A percentile compares a stretch with the other conserved stretches of the same genome.
phyloP scores from a whole-genome alignment of 2,329 filamentous ascomycete genomes.

The Nemania diffusa region DNA sequence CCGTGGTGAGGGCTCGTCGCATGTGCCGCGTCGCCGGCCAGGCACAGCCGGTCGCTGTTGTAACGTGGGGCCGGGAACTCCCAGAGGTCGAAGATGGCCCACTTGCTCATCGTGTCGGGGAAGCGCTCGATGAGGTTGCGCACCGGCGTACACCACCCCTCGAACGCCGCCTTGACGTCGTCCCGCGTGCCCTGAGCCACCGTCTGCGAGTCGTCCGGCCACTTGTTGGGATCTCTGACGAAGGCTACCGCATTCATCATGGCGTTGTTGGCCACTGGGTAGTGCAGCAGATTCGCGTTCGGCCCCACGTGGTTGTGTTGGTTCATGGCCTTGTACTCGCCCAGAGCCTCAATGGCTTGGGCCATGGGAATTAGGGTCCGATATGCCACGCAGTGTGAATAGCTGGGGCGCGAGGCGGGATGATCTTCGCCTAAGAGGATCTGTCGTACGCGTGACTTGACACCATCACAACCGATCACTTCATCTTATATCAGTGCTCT shows the following conservation, averaged over 20 bases:
- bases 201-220: slow-evolving; percentile 37
- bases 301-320: slow-evolving; percentile 41
- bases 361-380: slow-evolving; percentile 62
- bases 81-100: slow-evolving; percentile 43
- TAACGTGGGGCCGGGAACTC: slow-evolving; percentile 40
- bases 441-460: slow-evolving; percentile 59
- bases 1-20: slow-evolving; percentile 42
- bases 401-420: slow-evolving; percentile 54
- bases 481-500: slow-evolving; percentile 47
- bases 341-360: slow-evolving; percentile 56
- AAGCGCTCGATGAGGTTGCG: slow-evolving; percentile 36
- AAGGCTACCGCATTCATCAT: slow-evolving; percentile 42
- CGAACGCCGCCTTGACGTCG: slow-evolving; percentile 37
- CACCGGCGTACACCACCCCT: slow-evolving; percentile 38
- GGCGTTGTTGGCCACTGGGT: slow-evolving; percentile 40
- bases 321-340: slow-evolving; percentile 49
- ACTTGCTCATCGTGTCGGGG: slow-evolving; percentile 41
- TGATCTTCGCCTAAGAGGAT: slow-evolving; percentile 55
- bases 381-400: slow-evolving; percentile 58
- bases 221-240: slow-evolving; percentile 38
- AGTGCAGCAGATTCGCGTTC: slow-evolving; percentile 40
- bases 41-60: slow-evolving; percentile 35
- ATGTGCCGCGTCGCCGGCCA: slow-evolving; percentile 44
- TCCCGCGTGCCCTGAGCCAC: slow-evolving; percentile 29
- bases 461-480: slow-evolving; percentile 58